Conservation (phyloP, 2,329 filamentous ascomycete genomes). For the Fusarium neocosmosporiellum region DNA sequence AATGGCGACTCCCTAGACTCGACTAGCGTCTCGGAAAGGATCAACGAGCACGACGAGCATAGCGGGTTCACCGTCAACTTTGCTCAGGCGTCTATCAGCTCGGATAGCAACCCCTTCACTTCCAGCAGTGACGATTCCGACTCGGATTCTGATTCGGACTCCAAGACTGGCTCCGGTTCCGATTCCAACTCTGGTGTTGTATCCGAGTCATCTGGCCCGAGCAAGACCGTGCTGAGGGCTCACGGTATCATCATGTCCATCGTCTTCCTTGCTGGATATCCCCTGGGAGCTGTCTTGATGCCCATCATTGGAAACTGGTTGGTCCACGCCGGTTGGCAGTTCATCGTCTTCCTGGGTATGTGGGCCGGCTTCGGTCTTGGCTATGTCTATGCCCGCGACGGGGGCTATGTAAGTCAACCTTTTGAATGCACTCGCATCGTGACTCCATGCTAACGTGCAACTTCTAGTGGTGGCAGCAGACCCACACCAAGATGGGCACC, state of each 20-base stretch:
- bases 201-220: constrained; percentile 27
- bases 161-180: constrained; percentile 5
- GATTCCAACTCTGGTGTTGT: constrained; percentile 6
- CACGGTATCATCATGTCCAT: constrained; percentile 72
- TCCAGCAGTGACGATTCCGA: constrained; percentile 15
- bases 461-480: constrained; percentile 61
- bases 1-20: constrained; percentile 59
- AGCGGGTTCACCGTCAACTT: constrained; percentile 61
- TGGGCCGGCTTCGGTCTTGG: constrained; percentile 71
- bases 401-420: constrained; percentile 54
- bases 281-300: constrained; percentile 70
- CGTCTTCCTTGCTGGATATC: constrained; percentile 69
- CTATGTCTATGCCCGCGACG: constrained; percentile 57
- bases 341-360: constrained; percentile 65
- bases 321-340: constrained; percentile 68
- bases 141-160: constrained; percentile 12
- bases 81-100: constrained; percentile 55
- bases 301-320: constrained; percentile 67
- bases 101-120: constrained; percentile 65
- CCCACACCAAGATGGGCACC: constrained; percentile 68
- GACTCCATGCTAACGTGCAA: constrained; percentile 25
- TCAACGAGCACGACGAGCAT: constrained; percentile 60
- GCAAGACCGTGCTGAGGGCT: constrained; percentile 49
- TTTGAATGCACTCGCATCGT: constrained; percentile 7
- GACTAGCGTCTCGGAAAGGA: constrained; percentile 51